Conservation (phyloP, 768 basidiomycete species). For the Artomyces pyxidatus region DNA sequence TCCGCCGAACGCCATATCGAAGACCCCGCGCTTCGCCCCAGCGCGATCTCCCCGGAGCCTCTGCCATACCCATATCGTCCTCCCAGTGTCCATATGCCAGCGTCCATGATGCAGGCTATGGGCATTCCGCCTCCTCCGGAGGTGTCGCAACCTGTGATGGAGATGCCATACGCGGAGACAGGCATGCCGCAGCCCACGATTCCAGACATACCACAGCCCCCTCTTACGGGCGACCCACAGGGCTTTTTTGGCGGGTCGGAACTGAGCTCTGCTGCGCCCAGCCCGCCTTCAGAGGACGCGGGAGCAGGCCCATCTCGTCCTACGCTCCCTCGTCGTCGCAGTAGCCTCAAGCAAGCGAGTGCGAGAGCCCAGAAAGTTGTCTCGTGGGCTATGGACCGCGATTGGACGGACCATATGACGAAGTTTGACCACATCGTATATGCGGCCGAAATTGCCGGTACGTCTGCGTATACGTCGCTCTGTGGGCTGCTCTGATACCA, state of each 20-base stretch:
- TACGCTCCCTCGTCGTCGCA: constrained; percentile 41
- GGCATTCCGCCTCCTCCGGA: background rate
- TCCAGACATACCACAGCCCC: background rate
- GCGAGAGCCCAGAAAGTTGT: constrained; percentile 52
- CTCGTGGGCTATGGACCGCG: constrained; percentile 67
- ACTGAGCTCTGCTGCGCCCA: background rate
- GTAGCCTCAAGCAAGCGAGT: constrained; percentile 50
- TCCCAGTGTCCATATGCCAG: constrained; percentile 18
- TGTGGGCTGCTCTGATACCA: background rate
- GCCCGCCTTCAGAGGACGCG: constrained; percentile 15
- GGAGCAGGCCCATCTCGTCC: constrained; percentile 17
- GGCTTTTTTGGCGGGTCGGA: background rate
- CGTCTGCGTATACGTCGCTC: constrained; percentile 10
- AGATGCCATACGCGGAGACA: background rate
- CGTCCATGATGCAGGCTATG: constrained; percentile 10
- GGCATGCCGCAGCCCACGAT: background rate
- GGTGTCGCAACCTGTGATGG: background rate
- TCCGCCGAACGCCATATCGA: constrained; percentile 16
- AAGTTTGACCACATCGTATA: constrained; percentile 35
- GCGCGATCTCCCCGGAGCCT: constrained; percentile 34
- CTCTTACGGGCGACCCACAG: too few species aligned
- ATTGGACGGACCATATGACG: constrained; percentile 47
- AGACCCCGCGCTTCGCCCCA: constrained; percentile 8
- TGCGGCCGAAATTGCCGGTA: constrained; percentile 33
- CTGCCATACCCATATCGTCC: constrained; percentile 39